Evolutionary conservation across 768 basidiomycete species (phyloP).

Genomic region (Glaciozyma martinii): DNA sequence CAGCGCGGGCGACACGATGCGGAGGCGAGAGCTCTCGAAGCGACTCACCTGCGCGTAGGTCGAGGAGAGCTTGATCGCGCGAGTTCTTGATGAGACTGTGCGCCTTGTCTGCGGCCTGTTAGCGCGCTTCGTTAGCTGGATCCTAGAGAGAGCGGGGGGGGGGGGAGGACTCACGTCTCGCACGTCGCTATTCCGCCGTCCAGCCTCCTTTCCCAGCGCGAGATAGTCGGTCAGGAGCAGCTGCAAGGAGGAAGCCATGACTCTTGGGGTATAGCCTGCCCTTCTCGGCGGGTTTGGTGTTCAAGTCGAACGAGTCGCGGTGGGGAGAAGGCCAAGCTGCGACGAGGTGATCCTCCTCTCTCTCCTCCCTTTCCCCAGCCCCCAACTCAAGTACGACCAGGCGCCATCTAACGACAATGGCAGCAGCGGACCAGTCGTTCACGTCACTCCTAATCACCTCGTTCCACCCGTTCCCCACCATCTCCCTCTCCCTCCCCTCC

Average conservation of each 20-base stretch:
- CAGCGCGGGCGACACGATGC: neutral
- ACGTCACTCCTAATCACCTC: neutral
- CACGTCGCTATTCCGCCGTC: constrained; percentile 24
- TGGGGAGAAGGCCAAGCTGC: too few relatives aligned
- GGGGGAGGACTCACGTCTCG: neutral
- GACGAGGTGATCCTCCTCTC: too few relatives aligned
- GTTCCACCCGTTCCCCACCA: constrained; percentile 2
- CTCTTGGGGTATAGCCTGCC: too few relatives aligned
- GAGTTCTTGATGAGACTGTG: constrained; percentile 12
- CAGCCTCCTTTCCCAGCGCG: constrained; percentile 21
- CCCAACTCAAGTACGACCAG: too few relatives aligned
- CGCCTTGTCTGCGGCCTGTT: constrained; percentile 28
- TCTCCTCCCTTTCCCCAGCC: too few relatives aligned
- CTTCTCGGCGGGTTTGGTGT: too few relatives aligned
- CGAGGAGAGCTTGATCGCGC: constrained; percentile 6
- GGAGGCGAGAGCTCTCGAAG: too few relatives aligned
- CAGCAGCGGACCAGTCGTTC: too few relatives aligned
- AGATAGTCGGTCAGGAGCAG: constrained; percentile 9
- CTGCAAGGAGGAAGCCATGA: neutral
- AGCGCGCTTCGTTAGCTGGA: neutral
- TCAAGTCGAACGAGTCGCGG: too few relatives aligned
- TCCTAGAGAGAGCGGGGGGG: neutral
- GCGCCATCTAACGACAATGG: too few relatives aligned
- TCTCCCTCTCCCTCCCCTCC: constrained; percentile 4
- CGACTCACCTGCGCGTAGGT: constrained; percentile 4